Base-by-base conservation (phyloP, 441 rosid species). In the Populus hybrid region DNA sequence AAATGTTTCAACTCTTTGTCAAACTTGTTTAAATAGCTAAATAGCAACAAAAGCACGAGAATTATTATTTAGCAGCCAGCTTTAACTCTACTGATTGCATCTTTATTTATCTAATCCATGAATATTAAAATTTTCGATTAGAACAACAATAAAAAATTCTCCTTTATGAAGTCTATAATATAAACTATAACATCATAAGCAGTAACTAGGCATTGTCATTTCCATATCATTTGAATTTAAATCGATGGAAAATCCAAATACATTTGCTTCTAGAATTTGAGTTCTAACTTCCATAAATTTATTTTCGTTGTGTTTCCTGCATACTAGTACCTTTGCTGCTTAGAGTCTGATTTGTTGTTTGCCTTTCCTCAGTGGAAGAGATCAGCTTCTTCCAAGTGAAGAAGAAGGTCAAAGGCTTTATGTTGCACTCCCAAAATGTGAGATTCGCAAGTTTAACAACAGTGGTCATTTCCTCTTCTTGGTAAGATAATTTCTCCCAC, bases 401-500 rank as follows among this genome's bases (percentile, higher is more conserved):
- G 89, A 76, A 70, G 99, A 95, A 88, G 86, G 92, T 75, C 82
- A 80, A 82, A 87, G 92, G 77, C 90, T 93, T 71, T 80, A 81
- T 28, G 72, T 36, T 65, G 82, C 84, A 64, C 82, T 91, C 74
- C 83, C 73, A 64, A 87, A 85, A 75, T 81, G 93, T 82, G 93
- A 88, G 77, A 85, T 63, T 67, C 96, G 97, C 71, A 80, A 34
- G 42, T 92, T 91, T 75, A 64, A 81, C 50, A 89, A 87, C 77
- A 84, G 77, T 70, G 90, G 93, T 36, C 99, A 93, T 86, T 92
- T 87, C 80, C 91, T 93, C 71, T 90, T 95, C 85, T 83, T 95
- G 95, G 98, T 95, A 85, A 72, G 84, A 68, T 73, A 76, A 46
- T 72, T 65, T 71, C 57, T 80, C 75, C 75, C 38, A 23, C 35